phyloP scores from a whole-genome alignment of 176 grass and related monocot genomes.

The Musa itinerans region DNA sequence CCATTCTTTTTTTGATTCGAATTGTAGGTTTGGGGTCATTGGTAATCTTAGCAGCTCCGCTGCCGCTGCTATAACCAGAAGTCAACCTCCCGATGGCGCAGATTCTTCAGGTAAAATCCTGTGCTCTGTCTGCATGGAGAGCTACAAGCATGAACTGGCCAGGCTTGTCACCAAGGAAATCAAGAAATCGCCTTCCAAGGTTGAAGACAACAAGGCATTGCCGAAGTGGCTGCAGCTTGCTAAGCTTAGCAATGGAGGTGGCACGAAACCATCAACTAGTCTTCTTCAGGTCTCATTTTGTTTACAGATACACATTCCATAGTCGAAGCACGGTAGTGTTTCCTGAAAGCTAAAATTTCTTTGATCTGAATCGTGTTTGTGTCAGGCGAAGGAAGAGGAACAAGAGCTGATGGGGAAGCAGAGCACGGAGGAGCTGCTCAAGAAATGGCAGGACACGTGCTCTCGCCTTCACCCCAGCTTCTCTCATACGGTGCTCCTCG shows the following conservation, averaged over 20 bases:
- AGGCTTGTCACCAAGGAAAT: conserved; percentile 2
- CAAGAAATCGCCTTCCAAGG: background rate
- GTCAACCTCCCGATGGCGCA: background rate
- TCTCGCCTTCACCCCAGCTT: background rate
- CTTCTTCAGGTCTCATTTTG: conserved; percentile 22
- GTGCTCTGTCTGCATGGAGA: conserved; percentile 35
- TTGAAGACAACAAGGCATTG: conserved; percentile 22
- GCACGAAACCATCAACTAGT: background rate
- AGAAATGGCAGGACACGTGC: conserved; percentile 2
- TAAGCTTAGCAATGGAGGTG: conserved; percentile 19
- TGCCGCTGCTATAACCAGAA: background rate
- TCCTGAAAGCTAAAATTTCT: background rate
- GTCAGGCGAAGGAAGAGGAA: background rate
- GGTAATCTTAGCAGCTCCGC: conserved; percentile 45
- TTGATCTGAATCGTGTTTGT: background rate
- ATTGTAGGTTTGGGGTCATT: conserved; percentile 35
- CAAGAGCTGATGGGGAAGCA: conserved; percentile 1
- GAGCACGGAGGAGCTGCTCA: conserved; percentile 1
- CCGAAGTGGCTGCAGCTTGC: conserved; percentile 59
- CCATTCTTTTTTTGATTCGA: conserved; percentile 1
- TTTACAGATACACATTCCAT: background rate
- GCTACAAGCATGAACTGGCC: conserved; percentile 46
- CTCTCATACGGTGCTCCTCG: background rate
- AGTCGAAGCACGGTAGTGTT: background rate
- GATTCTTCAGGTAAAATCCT: conserved; percentile 9